Base-by-base conservation (phyloP, 345 rosid genomes). In the Corchorus capsularis region DNA sequence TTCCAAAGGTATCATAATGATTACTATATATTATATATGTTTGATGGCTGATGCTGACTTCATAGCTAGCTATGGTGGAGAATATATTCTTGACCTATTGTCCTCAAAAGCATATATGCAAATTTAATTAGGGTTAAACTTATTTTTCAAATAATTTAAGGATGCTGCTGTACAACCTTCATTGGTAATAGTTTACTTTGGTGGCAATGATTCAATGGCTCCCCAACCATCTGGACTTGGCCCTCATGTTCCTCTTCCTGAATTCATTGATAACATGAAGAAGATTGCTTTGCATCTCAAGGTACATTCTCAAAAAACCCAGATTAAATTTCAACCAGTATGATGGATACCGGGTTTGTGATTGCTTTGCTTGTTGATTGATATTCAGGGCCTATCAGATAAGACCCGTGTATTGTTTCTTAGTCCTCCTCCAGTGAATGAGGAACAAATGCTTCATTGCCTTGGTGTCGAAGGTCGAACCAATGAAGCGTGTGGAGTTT, bases 161-260 rank as follows among this genome's bases (percentile, higher is more conserved):
- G 88, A 88, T 78, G 92, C 90, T 82, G 64, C 72, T 9, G 72
- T 77, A 52, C 98, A 93, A 73, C 99, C 99, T 59, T 82, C 94
- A 5, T 79, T 95, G 86, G 97, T 95, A 77, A 88, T 95, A 52
- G 94, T 95, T 41, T 95, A 95, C 83, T 93, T 95, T 43, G 98
- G 99, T 70, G 99, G 99, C 57, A 95, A 95, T 53, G 99, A 95
- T 80, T 93, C 99, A 35, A 73, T 73, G 86, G 81, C 63, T 35
- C 89, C 96, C 77, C 86, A 85, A 69, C 83, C 96, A 19, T 83
- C 87, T 68, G 94, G 91, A 46, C 73, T 84, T 2, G 94, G 97
- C 27, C 86, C 96, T 71, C 98, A 95, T 81, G 99, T 95, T n/a
- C 99, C 96, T 12, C 84, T 95, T 34, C 81, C 90, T 2, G 97